These are phyloP conservation scores for Thoreauomyces humboldtii DNA, from an alignment of 192 early-diverging fungal genomes.

Conservation along the genomic window DNA sequence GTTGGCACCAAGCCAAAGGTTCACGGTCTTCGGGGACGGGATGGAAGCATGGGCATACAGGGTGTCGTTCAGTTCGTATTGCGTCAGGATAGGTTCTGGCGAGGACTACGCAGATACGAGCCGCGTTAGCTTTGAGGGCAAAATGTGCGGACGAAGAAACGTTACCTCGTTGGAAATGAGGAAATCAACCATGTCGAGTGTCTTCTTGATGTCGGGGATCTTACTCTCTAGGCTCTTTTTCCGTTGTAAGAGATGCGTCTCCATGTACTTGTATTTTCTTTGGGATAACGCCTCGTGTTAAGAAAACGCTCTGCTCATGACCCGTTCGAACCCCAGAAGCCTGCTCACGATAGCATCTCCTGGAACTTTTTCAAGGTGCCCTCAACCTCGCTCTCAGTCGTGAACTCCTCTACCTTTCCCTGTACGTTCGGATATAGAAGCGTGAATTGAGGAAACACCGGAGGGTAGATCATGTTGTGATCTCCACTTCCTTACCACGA, in stretches of 20 bases:
- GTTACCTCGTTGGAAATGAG: slow-evolving; percentile 49
- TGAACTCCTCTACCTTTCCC: slow-evolving; percentile 88
- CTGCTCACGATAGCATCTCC: slow-evolving; percentile 76
- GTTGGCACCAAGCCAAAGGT: slow-evolving; percentile 97
- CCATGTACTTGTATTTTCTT: slow-evolving; percentile 99
- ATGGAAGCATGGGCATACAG: slow-evolving; percentile 84
- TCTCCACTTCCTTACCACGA: slow-evolving; percentile 63
- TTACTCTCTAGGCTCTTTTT: slow-evolving; percentile 82
- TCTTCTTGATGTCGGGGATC: slow-evolving; percentile 96
- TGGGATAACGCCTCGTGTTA: too few relatives aligned
- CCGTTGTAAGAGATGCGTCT: slow-evolving; percentile 82
- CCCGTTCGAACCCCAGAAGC: too few relatives aligned
- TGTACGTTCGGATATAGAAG: too few relatives aligned
- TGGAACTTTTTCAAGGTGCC: slow-evolving; percentile 87
- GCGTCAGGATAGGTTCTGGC: slow-evolving; percentile 69
- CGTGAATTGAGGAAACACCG: neutral
- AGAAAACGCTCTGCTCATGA: too few relatives aligned
- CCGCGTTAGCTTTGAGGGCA: neutral
- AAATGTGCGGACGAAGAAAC: neutral
- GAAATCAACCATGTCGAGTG: slow-evolving; percentile 80
- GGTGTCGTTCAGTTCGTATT: slow-evolving; percentile 95
- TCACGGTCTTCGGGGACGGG: slow-evolving; percentile 66
- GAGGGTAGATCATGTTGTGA: neutral
- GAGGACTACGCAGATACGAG: slow-evolving; percentile 36
- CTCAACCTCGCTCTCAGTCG: slow-evolving; percentile 73